Conservation (phyloP, 306 rosid species). For the Vicia faba region DNA sequence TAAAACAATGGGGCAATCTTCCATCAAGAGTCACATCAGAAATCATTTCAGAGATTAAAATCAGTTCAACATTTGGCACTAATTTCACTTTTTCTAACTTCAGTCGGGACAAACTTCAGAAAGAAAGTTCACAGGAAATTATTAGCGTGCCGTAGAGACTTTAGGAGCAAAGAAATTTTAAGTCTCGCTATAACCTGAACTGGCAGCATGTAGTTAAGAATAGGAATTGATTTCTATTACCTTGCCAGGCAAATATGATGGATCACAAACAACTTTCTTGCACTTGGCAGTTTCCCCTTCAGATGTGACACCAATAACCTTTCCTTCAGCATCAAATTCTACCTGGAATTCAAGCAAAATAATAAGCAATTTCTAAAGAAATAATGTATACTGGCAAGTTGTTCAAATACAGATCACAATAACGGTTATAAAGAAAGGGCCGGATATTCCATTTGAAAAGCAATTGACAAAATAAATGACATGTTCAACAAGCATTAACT, state of each 20-base stretch:
- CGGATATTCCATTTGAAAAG: constrained; percentile 19
- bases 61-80: constrained; percentile 26
- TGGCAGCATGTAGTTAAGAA: constrained; percentile 24
- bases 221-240: constrained; percentile 41
- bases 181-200: constrained; percentile 27
- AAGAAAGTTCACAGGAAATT: constrained; percentile 12
- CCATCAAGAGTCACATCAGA: constrained; percentile 19
- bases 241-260: constrained; percentile 90
- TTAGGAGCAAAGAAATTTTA: constrained; percentile 10
- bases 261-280: constrained; percentile 95
- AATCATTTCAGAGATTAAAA: constrained; percentile 29
- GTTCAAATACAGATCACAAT: constrained; percentile 20
- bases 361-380: constrained; percentile 19
- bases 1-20: constrained; percentile 25
- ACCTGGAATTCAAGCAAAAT: constrained; percentile 63
- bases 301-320: constrained; percentile 90
- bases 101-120: constrained; percentile 1
- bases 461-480: constrained; percentile 16
- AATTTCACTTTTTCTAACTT: constrained; percentile 17
- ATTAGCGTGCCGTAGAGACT: background rate
- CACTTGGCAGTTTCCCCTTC: constrained; percentile 98
- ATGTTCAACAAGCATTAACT: constrained; percentile 13
- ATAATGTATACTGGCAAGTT: constrained; percentile 8
- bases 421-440: background rate
- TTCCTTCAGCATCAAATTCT: constrained; percentile 83